Conservation (phyloP, 495 filamentous ascomycete species). For the Xylaria nigripes region DNA sequence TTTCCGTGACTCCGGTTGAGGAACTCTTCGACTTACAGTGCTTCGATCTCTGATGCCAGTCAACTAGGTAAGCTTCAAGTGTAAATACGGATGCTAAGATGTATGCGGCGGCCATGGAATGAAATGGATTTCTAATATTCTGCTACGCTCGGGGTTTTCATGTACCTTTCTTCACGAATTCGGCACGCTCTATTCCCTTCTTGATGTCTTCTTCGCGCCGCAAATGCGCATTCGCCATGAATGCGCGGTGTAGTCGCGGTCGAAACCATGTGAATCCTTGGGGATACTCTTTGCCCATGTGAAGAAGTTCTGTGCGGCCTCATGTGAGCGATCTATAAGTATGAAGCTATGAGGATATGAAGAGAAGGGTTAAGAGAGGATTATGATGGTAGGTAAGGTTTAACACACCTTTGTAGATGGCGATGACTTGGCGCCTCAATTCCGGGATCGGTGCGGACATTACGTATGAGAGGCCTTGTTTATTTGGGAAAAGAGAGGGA, state of each 20-base stretch:
- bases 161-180: conserved; percentile 84
- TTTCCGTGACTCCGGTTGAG: not conserved
- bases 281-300: conserved; percentile 80
- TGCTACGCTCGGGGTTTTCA: too few species aligned
- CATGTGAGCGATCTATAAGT: not conserved
- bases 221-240: conserved; percentile 62
- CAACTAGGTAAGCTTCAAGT: not conserved
- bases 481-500: not conserved
- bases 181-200: conserved; percentile 64
- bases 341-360: not conserved
- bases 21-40: conserved; percentile 56
- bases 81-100: not conserved
- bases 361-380: not conserved
- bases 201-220: conserved; percentile 66
- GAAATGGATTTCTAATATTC: not conserved
- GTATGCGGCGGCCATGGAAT: not conserved
- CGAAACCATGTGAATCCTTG: conserved; percentile 79
- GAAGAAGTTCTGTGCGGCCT: conserved; percentile 58
- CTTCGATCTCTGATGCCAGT: conserved; percentile 65
- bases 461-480: not conserved
- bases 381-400: not conserved
- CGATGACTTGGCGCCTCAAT: conserved; percentile 72
- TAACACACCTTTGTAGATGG: conserved; percentile 76
- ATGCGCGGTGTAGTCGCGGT: conserved; percentile 73
- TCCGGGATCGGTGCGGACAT: conserved; percentile 37